These are phyloP conservation scores for Fusarium nanum DNA, from an alignment of 2,329 filamentous ascomycete genomes.

Conservation along the genomic window DNA sequence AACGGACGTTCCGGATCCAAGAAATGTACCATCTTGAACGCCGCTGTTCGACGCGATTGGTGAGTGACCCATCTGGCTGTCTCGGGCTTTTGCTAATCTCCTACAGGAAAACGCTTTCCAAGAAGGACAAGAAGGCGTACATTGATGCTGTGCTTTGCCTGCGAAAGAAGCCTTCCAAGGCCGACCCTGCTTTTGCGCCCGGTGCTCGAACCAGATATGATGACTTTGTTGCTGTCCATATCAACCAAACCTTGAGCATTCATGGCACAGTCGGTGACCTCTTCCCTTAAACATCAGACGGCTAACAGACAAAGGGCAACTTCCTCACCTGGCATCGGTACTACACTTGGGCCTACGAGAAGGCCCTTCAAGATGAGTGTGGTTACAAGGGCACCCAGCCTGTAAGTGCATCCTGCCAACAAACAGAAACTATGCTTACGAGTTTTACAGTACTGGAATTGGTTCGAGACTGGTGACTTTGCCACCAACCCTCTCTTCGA, in stretches of 20 bases:
- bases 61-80: accelerated
- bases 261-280: neutral
- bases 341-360: slow-evolving; percentile 11
- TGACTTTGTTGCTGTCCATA: slow-evolving; percentile 20
- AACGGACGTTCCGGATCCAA: neutral
- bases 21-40: slow-evolving; percentile 9
- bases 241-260: slow-evolving; percentile 6
- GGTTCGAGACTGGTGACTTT: slow-evolving; percentile 10
- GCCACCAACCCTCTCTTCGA: neutral
- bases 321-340: slow-evolving; percentile 25
- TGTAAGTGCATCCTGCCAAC: accelerated
- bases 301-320: neutral
- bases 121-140: slow-evolving; percentile 7
- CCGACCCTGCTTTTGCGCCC: slow-evolving; percentile 3
- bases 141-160: slow-evolving; percentile 8
- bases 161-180: slow-evolving; percentile 5
- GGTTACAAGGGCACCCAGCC: slow-evolving; percentile 17
- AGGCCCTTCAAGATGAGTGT: slow-evolving; percentile 12
- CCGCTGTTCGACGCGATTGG: slow-evolving; percentile 3
- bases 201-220: slow-evolving; percentile 14
- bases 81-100: accelerated
- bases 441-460: slow-evolving; percentile 7
- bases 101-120: neutral
- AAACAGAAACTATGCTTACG: accelerated
- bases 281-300: accelerated